These are phyloP conservation scores for Xylaria sp. DNA, from an alignment of 2,329 filamentous ascomycete genomes.

Conservation along the genomic window DNA sequence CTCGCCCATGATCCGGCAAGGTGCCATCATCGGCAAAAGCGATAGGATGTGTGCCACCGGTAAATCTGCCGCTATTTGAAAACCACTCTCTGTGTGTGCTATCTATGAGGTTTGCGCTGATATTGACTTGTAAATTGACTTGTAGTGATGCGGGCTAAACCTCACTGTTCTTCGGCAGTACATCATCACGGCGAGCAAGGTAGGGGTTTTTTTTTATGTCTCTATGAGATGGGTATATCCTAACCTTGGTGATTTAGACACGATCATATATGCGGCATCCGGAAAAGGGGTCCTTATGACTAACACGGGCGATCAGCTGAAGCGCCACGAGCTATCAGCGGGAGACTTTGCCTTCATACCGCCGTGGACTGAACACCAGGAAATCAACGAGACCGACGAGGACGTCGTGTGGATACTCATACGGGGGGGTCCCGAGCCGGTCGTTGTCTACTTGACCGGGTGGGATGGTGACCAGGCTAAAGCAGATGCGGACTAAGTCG, in stretches of 20 bases:
- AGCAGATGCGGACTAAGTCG: conserved; percentile 44
- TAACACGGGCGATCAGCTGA: conserved; percentile 61
- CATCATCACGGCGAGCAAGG: conserved; percentile 77
- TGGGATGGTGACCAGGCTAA: conserved; percentile 65
- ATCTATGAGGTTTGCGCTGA: conserved; percentile 31
- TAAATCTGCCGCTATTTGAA: conserved; percentile 50
- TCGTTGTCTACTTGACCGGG: conserved; percentile 69
- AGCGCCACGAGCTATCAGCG: conserved; percentile 65
- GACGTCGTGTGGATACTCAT: conserved; percentile 73
- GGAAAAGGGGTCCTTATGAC: conserved; percentile 71
- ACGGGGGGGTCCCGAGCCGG: conserved; percentile 68
- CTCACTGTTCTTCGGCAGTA: conserved; percentile 69
- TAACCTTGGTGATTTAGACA: conserved; percentile 58
- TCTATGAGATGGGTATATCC: background rate
- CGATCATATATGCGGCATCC: conserved; percentile 72
- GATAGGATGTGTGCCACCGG: conserved; percentile 74
- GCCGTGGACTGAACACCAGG: conserved; percentile 76
- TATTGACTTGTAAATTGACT: conserved; percentile 50
- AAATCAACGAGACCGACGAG: conserved; percentile 70
- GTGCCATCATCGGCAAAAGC: conserved; percentile 71
- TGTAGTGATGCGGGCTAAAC: conserved; percentile 70
- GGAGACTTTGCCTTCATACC: conserved; percentile 79
- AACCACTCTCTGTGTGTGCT: no score
- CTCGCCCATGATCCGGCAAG: conserved; percentile 52
- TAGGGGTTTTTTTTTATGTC: conserved; percentile 46